A percentile compares a stretch with the other conserved stretches of the same genome.
Evolutionary conservation across 257 asterid species (phyloP).

Genomic region (Knoxia roxburghii): DNA sequence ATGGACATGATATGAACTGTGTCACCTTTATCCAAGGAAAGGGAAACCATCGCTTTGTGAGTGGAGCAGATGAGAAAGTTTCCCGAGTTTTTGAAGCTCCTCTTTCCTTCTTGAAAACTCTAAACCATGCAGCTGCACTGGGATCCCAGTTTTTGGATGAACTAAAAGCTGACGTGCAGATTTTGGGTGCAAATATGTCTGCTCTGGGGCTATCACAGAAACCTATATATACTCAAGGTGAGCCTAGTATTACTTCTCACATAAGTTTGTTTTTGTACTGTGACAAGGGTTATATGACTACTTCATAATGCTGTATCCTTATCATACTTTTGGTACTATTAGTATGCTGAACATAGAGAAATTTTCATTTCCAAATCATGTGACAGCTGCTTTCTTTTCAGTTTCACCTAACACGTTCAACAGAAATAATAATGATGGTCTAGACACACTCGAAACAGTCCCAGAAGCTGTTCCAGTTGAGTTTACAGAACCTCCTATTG

Average conservation of each 20-base stretch:
- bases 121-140: conserved; percentile 50
- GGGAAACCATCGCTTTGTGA: conserved; percentile 82
- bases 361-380: neutral
- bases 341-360: neutral
- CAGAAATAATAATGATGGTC: conserved; percentile 50
- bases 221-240: conserved; percentile 87
- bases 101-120: conserved; percentile 76
- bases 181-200: conserved; percentile 97
- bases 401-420: conserved; percentile 47
- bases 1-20: conserved; percentile 93
- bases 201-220: conserved; percentile 96
- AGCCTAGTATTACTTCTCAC: conserved; percentile 10
- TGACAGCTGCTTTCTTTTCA: conserved; percentile 19
- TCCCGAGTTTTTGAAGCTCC: conserved; percentile 95
- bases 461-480: conserved; percentile 95
- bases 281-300: neutral
- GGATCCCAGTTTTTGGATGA: conserved; percentile 41
- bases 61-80: conserved; percentile 98
- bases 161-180: conserved; percentile 59
- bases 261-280: neutral
- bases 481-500: conserved; percentile 91
- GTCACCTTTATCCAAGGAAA: conserved; percentile 65
- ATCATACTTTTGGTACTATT: neutral
- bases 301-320: neutral
- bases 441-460: conserved; percentile 73